Evolutionary conservation across 106 monocot species (phyloP).

Genomic region (Dendrobium nobile): DNA sequence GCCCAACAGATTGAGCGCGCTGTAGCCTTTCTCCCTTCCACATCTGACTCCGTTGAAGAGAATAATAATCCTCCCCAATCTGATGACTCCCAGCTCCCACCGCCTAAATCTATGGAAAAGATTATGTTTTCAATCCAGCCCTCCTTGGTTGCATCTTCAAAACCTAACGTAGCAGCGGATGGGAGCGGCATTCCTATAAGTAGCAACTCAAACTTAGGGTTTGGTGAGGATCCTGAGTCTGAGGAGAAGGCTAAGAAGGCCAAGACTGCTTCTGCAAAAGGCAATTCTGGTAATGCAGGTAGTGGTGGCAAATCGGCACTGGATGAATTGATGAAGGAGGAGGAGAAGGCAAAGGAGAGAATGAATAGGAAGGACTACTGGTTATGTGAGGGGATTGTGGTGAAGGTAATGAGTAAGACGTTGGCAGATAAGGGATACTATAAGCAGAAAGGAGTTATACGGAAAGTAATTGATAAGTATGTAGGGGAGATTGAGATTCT

Average conservation of each 20-base stretch:
- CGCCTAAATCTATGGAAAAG: constrained; percentile 14
- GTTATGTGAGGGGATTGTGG: constrained; percentile 82
- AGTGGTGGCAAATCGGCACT: constrained; percentile 22
- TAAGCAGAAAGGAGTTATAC: constrained; percentile 82
- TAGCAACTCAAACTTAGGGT: constrained; percentile 26
- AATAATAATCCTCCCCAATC: neutral
- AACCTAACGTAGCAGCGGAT: constrained; percentile 9
- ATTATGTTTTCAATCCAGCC: constrained; percentile 33
- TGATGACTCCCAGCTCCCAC: neutral
- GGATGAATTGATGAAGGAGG: constrained; percentile 87
- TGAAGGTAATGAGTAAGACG: constrained; percentile 92
- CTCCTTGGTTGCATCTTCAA: constrained; percentile 7
- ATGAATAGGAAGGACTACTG: constrained; percentile 92
- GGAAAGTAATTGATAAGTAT: constrained; percentile 78
- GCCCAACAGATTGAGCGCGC: constrained; percentile 77
- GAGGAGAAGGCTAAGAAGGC: constrained; percentile 29
- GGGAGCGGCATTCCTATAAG: neutral
- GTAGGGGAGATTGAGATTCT: constrained; percentile 87
- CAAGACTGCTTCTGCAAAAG: constrained; percentile 5
- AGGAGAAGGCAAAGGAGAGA: constrained; percentile 89
- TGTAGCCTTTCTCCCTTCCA: neutral
- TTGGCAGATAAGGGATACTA: constrained; percentile 87
- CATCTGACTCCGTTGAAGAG: neutral
- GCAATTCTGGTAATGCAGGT: neutral
- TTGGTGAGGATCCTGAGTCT: constrained; percentile 30